Base-by-base conservation (phyloP, 306 rosid genomes). In the Pterocarpus macrocarpus region DNA sequence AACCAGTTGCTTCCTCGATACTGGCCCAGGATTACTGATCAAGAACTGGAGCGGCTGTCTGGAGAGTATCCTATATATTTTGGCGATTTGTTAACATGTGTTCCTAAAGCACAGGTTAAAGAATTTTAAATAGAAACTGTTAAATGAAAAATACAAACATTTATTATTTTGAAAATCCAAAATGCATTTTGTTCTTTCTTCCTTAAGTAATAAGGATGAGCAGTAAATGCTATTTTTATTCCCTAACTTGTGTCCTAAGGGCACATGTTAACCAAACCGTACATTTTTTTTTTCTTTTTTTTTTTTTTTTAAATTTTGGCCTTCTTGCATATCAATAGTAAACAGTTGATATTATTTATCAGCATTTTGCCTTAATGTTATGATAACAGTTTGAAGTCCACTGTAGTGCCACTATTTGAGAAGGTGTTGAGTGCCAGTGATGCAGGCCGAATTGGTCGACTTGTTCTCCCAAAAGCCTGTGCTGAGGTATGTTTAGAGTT, bases 361-460 rank as follows among this genome's bases (percentile, higher is more conserved):
- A 30, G 28, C 17, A 59, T 75, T 82, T 90, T 83, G 32, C 99
- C 94, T 93, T 90, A 80, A 91, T 74, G 71, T 80, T 81, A n/a
- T 73, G 70, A 80, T 53, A 32, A 57, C 83, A 95, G 99, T 85
- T 93, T 95, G 89, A 95, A 95, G 81, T 95, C 99, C 76, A 84
- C 91, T 73, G 89, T 95, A 69, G 97, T 93, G 79, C 99, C 99
- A 64, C 84, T 95, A 57, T 95, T 95, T 81, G 99, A 95, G 92
- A 95, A 95, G 86, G 96, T 91, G 76, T 73, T 95, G 87, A 95
- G 99, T 86, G 98, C 98, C 17, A 95, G 99, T 78, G 99, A 95
- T 87, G 99, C 99, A n/a, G 98, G 98, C 79, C 94, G 99, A 47
- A 93, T 91, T 86, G 99, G 99, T 69, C 99, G 99, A 43, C 87